A percentile compares a stretch with the other conserved stretches of the same genome.
Conservation (phyloP, 306 rosid species). For the Acmispon strigosus region DNA sequence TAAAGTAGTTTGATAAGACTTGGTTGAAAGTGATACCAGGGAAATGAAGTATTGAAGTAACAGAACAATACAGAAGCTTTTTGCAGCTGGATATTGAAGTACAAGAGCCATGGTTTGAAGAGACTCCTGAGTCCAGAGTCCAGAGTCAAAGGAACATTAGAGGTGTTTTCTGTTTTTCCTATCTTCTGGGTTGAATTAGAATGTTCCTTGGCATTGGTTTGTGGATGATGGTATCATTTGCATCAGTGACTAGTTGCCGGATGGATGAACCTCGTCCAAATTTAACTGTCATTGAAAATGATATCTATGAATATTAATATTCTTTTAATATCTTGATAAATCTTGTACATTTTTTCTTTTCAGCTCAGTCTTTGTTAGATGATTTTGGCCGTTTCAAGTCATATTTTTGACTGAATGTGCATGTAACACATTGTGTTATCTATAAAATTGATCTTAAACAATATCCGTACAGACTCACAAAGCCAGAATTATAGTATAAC, state of each 20-base stretch:
- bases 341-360: constrained; percentile 14
- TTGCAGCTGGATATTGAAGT: constrained; percentile 18
- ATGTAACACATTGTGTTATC: neutral
- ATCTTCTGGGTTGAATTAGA: neutral
- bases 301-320: constrained; percentile 24
- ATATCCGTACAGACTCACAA: neutral
- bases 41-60: neutral
- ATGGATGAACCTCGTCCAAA: constrained; percentile 22
- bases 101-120: neutral
- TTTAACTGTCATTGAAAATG: constrained; percentile 18
- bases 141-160: neutral
- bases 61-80: neutral
- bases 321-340: neutral
- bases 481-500: neutral
- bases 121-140: neutral
- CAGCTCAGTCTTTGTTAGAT: constrained; percentile 10
- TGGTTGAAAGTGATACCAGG: neutral
- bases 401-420: neutral
- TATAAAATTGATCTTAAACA: neutral
- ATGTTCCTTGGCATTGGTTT: constrained; percentile 11
- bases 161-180: neutral
- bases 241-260: constrained; percentile 21
- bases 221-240: constrained; percentile 27
- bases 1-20: neutral
- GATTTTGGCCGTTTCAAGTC: neutral